These are phyloP conservation scores for Babesia bigemina DNA, from an alignment of 169 alveolate species.

Conservation along the genomic window DNA sequence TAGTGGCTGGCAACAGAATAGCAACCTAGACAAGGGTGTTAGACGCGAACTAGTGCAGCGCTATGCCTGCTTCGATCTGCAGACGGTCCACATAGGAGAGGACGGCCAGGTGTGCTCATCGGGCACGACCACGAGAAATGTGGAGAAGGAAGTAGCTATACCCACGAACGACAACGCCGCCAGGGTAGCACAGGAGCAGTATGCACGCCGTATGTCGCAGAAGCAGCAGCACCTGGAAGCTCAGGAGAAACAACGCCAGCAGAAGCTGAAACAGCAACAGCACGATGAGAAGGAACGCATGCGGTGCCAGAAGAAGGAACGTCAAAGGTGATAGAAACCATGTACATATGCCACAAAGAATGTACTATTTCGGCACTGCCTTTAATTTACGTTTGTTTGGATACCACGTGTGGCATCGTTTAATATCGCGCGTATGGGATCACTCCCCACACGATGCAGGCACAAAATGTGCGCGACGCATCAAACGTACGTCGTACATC, in stretches of 20 bases:
- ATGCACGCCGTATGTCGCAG: constrained; percentile 24
- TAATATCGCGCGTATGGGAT: too few relatives aligned
- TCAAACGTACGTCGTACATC: too few relatives aligned
- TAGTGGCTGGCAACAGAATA: neutral
- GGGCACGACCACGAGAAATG: constrained; percentile 7
- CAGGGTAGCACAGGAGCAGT: constrained; percentile 18
- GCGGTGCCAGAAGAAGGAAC: constrained; percentile 40
- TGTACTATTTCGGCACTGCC: too few relatives aligned
- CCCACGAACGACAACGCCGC: constrained; percentile 34
- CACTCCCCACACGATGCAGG: too few relatives aligned
- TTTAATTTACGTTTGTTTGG: too few relatives aligned
- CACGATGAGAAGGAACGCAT: constrained; percentile 33
- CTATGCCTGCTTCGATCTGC: constrained; percentile 25
- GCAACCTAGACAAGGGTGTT: constrained; percentile 13
- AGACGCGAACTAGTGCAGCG: constrained; percentile 21
- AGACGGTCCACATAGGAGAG: constrained; percentile 24
- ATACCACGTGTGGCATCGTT: too few relatives aligned
- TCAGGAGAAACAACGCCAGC: constrained; percentile 33
- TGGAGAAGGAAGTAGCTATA: constrained; percentile 7
- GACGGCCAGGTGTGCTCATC: constrained; percentile 27
- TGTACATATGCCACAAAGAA: too few relatives aligned
- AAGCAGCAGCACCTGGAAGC: constrained; percentile 36
- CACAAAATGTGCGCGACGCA: too few relatives aligned
- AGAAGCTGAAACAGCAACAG: constrained; percentile 26
- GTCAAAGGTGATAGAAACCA: constrained; percentile 8